A percentile compares a stretch with the other conserved stretches of the same genome.
Conservation (phyloP, 1,139 yeast genomes). For the Suhomyces anneliseae region DNA sequence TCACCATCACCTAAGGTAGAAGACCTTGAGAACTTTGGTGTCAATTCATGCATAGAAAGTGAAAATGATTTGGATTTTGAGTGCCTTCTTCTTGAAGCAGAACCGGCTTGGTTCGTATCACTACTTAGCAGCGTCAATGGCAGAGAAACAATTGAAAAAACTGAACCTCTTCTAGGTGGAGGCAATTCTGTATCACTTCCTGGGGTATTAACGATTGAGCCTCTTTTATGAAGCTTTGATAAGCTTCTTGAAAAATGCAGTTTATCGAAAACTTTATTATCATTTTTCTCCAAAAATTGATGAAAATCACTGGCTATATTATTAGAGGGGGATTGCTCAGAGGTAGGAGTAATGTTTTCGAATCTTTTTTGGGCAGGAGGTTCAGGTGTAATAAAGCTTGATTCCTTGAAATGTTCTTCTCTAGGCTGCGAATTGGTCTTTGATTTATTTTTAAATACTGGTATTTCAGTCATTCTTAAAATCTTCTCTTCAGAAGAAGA, state of each 20-base stretch:
- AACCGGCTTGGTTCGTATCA: neutral
- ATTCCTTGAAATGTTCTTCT: neutral
- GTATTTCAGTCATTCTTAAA: conserved; percentile 32
- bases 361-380: neutral
- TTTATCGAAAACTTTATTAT: neutral
- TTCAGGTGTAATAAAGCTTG: neutral
- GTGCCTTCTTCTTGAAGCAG: conserved; percentile 12
- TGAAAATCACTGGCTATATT: neutral
- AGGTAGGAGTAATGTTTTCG: neutral
- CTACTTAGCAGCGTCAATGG: conserved; percentile 3
- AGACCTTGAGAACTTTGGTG: conserved; percentile 12
- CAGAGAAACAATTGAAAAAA: conserved; percentile 13
- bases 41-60: conserved; percentile 17
- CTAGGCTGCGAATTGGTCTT: neutral
- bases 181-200: neutral
- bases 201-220: neutral
- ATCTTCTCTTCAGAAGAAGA: conserved; percentile 32
- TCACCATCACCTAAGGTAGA: conserved; percentile 7
- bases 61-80: conserved; percentile 21
- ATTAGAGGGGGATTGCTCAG: neutral
- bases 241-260: neutral
- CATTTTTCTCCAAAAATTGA: neutral
- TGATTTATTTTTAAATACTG: conserved; percentile 19
- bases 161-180: conserved; percentile 13
- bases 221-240: neutral